Evolutionary conservation across 169 alveolate genomes (phyloP).

Genomic region (Eimeria brunetti): DNA sequence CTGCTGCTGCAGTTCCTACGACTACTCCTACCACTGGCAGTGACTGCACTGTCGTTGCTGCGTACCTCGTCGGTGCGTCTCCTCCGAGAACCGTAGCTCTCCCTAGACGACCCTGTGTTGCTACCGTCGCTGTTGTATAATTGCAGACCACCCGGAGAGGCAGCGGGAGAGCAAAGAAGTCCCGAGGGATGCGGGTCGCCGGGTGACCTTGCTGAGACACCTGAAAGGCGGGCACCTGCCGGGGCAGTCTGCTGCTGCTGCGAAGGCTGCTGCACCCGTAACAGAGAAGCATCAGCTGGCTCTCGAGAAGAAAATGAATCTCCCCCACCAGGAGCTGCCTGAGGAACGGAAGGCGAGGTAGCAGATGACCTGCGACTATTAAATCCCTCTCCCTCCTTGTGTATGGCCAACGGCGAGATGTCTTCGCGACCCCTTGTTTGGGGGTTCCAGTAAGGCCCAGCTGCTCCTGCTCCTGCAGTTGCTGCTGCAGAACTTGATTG

Average conservation of each 20-base stretch:
- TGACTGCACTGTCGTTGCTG: neutral
- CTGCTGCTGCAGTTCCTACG: neutral
- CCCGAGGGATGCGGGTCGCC: constrained; percentile 24
- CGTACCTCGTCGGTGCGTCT: constrained; percentile 56
- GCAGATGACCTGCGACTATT: constrained; percentile 1
- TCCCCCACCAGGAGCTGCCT: constrained; percentile 1
- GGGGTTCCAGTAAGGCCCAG: neutral
- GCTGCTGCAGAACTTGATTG: neutral
- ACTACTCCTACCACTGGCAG: neutral
- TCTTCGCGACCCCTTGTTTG: constrained; percentile 14
- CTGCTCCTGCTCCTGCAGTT: neutral
- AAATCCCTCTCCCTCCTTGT: constrained; percentile 6
- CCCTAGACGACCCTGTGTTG: constrained; percentile 18
- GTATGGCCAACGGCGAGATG: neutral
- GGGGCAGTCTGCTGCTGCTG: constrained; percentile 33
- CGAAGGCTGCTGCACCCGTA: constrained; percentile 7
- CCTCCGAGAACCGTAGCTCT: constrained; percentile 24
- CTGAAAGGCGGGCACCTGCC: constrained; percentile 50
- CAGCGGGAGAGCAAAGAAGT: constrained; percentile 22
- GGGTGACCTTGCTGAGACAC: constrained; percentile 16
- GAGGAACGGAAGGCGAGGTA: neutral
- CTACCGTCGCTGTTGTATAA: constrained; percentile 31
- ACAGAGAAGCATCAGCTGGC: neutral
- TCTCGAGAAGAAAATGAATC: neutral
- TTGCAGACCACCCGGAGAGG: constrained; percentile 53